Evolutionary conservation across 148 eudicot species (phyloP), one percentile per base, ranked within the genome.

Genomic region (Rhododendron ferrugineum): DNA sequence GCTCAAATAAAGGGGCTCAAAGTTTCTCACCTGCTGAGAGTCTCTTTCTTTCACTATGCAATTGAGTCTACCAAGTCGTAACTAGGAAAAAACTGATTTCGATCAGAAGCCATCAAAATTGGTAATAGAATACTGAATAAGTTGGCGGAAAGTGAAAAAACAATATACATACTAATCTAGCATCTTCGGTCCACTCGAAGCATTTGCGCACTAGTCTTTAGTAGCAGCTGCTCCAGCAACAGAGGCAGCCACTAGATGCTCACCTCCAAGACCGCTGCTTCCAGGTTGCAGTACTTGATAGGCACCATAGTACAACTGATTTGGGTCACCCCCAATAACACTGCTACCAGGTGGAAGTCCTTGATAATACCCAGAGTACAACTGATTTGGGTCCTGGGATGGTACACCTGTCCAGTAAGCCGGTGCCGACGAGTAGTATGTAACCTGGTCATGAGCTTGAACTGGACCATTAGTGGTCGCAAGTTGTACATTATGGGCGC

Each of bases 371-470:
- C 74, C 34, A 15, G 79, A 74, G 68, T 40, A 84, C 47, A 49
- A 64, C 85, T 77, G 74, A 84, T 84, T 78, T 34, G 86, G 75
- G 66, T 84, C 82, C 86, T 80, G 82, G 54, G 60, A 80, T 52
- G 60, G 62, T 47, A 6, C 66, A 22, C 1, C n/a, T 28, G 66
- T 80, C 82, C 86, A 84, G 79, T 77, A 77, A 42, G 75, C 60
- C 60, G 58, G 75, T 60, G 81, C 75, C 56, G 60, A 81, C 15
- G 75, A 40, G 44, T 68, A 66, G 85, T 70, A 70, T 6, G 78
- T 52, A 46, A 54, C 62, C 72, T 32, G 20, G 2, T 84, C 81
- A 52, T 74, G 85, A 54, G 54, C 34, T 83, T 83, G 85, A 34
- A 73, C 85, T 30, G 85, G 80, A 74, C 26, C 80, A 84, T 32